These are phyloP conservation scores for Amphibolis antarctica DNA, from an alignment of 106 monocot species.

Conservation along the genomic window DNA sequence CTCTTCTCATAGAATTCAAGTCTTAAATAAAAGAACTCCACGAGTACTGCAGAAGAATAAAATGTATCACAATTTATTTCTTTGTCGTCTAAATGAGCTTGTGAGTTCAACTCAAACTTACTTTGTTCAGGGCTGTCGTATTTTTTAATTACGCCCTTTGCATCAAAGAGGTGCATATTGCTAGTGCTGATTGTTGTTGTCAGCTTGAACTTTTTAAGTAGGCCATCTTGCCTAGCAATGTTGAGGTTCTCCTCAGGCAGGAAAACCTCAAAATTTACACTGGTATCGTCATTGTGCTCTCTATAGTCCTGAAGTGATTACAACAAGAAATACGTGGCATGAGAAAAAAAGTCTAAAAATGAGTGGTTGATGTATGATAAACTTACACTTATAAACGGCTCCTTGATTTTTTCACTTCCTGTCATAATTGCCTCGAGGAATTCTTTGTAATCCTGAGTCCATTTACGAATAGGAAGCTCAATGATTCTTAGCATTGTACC, in stretches of 20 bases:
- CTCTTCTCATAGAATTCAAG: slow-evolving; percentile 68
- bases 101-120: slow-evolving; percentile 17
- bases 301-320: slow-evolving; percentile 40
- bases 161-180: slow-evolving; percentile 98
- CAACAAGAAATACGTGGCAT: no score
- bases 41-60: slow-evolving; percentile 42
- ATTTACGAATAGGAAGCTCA: slow-evolving; percentile 79
- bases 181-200: slow-evolving; percentile 66
- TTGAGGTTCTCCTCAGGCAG: slow-evolving; percentile 71
- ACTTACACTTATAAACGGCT: slow-evolving; percentile 74
- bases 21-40: slow-evolving; percentile 69
- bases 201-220: slow-evolving; percentile 87
- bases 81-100: neutral
- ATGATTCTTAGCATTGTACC: slow-evolving; percentile 50
- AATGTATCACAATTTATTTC: neutral
- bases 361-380: neutral
- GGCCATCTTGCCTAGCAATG: slow-evolving; percentile 56
- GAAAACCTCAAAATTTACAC: slow-evolving; percentile 65
- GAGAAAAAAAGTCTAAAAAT: neutral
- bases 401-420: slow-evolving; percentile 67
- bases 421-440: slow-evolving; percentile 53
- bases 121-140: slow-evolving; percentile 82
- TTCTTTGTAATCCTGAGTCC: slow-evolving; percentile 88
- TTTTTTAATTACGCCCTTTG: slow-evolving; percentile 67
- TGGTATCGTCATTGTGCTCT: slow-evolving; percentile 59